Conservation (phyloP, 768 basidiomycete genomes). For the Rhodosporidiobolus odoratus region DNA sequence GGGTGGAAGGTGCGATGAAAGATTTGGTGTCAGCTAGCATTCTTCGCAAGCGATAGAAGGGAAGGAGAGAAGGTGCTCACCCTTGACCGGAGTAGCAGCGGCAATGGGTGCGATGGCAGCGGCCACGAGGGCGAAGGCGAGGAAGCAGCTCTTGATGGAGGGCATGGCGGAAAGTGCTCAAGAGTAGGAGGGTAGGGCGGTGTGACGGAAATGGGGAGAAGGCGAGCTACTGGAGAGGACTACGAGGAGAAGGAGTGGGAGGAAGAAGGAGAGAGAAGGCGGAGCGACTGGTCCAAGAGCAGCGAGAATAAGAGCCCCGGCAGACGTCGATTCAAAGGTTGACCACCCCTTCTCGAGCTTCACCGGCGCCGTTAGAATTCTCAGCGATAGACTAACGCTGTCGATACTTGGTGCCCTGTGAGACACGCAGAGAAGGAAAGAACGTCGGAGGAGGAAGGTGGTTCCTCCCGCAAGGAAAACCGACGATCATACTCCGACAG, state of each 20-base stretch:
- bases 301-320: neutral
- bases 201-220: neutral
- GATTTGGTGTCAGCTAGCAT: neutral
- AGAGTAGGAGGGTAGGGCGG: neutral
- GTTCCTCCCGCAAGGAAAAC: neutral
- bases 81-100: conserved; percentile 17
- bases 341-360: neutral
- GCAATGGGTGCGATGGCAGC: conserved; percentile 28
- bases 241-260: neutral
- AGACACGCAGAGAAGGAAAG: neutral
- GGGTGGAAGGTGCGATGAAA: neutral
- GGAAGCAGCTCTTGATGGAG: conserved; percentile 31
- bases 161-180: conserved; percentile 19
- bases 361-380: neutral
- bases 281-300: neutral
- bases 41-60: neutral
- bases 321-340: neutral
- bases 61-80: neutral
- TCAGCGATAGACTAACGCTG: neutral
- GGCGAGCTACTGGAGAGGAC: neutral
- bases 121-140: conserved; percentile 27
- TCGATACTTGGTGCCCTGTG: neutral
- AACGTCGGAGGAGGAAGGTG: neutral
- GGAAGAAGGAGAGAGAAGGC: neutral
- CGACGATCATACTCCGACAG: neutral